These are phyloP conservation scores for Cytospora mali DNA, from an alignment of 2,329 filamentous ascomycete species.

Conservation along the genomic window DNA sequence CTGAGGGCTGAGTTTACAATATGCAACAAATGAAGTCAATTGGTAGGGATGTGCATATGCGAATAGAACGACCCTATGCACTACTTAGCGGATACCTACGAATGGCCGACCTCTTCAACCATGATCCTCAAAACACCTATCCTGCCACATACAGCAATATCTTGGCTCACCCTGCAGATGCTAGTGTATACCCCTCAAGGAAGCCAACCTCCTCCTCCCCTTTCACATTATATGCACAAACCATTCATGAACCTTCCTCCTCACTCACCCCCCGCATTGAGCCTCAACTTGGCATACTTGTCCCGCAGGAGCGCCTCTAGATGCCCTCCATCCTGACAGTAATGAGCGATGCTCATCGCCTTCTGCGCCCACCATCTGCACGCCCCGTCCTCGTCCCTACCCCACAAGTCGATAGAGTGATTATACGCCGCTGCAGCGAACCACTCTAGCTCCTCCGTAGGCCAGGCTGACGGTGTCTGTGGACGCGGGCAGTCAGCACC, in stretches of 20 bases:
- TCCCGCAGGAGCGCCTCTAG: constrained; percentile 49
- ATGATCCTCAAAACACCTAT: no score
- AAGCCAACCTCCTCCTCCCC: not conserved
- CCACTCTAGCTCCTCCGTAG: constrained; percentile 72
- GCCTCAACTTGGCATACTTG: constrained; percentile 46
- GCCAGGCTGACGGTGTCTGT: constrained; percentile 49
- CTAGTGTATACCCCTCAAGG: not conserved
- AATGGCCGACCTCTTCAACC: no score
- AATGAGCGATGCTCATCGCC: constrained; percentile 63
- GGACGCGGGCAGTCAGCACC: not conserved
- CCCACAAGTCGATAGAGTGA: constrained; percentile 68
- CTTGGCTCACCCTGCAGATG: not conserved
- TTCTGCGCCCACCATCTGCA: constrained; percentile 65
- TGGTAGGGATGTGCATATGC: no score
- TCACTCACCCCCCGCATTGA: constrained; percentile 23
- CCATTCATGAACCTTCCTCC: not conserved
- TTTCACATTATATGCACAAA: no score
- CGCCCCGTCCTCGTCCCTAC: constrained; percentile 53
- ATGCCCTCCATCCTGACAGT: constrained; percentile 55
- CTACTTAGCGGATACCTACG: no score
- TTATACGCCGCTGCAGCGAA: constrained; percentile 72
- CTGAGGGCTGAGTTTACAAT: not conserved
- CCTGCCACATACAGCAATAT: not conserved
- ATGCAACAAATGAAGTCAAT: constrained; percentile 5
- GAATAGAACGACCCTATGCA: not conserved